Evolutionary conservation across 169 alveolate species (phyloP), one percentile per base, ranked within the genome.

Genomic region (Eimeria nieschulzi): DNA sequence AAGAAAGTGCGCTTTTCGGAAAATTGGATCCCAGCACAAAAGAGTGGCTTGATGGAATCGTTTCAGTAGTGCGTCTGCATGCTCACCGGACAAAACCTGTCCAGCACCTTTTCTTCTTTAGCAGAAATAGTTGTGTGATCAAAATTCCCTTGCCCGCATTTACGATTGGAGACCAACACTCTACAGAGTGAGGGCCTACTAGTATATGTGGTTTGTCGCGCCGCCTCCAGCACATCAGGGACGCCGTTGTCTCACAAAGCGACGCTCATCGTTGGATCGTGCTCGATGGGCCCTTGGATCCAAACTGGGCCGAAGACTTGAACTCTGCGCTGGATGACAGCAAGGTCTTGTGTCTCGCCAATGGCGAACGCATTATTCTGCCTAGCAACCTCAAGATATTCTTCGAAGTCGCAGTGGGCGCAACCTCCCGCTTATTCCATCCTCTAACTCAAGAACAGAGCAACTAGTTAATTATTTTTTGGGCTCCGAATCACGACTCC

Each of bases 231-330:
- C 78, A 76, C 51, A 76, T 82, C 39, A 82, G 90, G 61, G 78
- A 82, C 78, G 90, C 90, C 21, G 63, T 63, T 82, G 90, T 61
- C 13, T 26, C 90, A 51, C 79, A 82, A 61, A 33, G 86, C 46
- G 98, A 95, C 75, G 96, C 97, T 25, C 95, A 95, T 92, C 95
- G 97, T 86, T 98, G 99, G 99, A 95, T 97, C 83, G 97, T 98
- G 51, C 94, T 98, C 59, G 99, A 98, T 94, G 99, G 99, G 25
- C 99, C 98, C 91, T 95, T 98, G 51, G 99, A 98, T 90, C 99
- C 99, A 15, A 98, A 97, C 83, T 98, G 99, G 99, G 97, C 97
- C 71, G 99, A 98, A 94, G 94, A 98, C 25, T 94, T 97, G 93
- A 98, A 98, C 95, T 97, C 99, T 53, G 98, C 96, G 25, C 85